Base-by-base conservation (phyloP, 2,329 filamentous ascomycete genomes). In the Diaporthe eres region DNA sequence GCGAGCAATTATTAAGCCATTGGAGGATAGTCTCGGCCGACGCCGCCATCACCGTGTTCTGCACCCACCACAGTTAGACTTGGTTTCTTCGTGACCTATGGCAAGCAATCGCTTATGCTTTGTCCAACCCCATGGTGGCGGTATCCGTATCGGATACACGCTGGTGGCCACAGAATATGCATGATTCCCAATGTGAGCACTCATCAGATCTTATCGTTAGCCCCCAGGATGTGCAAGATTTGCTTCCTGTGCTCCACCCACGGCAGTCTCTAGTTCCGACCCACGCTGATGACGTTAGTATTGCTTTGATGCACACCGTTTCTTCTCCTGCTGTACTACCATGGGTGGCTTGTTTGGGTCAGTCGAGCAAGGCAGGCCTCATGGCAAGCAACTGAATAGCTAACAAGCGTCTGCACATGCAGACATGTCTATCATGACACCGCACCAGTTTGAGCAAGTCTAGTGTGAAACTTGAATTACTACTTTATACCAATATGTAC, bases 241-340 rank as follows among this genome's bases (percentile, higher is more conserved):
- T 61, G 58, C 37, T n/a, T 42, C 58, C 6, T 28, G 9, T 61
- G 37, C 34, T 61, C 58, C 37, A 61, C 58, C 37, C 6, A 42
- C 37, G 57, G 57, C 34, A 61, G 57, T 61, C 57, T 37, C 42
- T 63, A 63, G 58, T 63, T 44, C n/a, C 8, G 58, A 63, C 39
- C 58, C 58, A 63, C 58, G 58, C 13, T 42, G 58, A 44, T 63
- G 58, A 44, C 58, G 58, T 63, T 44, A 17, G 34, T 25, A 22
- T 42, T 63, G 58, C 37, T 6, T 39, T 44, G 37, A 25, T 63
- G 58, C 58, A 42, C n/a, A 28, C 58, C 37, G 39, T 19, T 63
- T 63, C 39, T 28, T 61, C 39, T 63, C 19, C 19, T 22, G 9
- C 44, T 49, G 42, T 19, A 49, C 19, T 49, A 49, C 17, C 34